phyloP scores from a whole-genome alignment of 2,329 filamentous ascomycete genomes.

The Alternaria sp. region DNA sequence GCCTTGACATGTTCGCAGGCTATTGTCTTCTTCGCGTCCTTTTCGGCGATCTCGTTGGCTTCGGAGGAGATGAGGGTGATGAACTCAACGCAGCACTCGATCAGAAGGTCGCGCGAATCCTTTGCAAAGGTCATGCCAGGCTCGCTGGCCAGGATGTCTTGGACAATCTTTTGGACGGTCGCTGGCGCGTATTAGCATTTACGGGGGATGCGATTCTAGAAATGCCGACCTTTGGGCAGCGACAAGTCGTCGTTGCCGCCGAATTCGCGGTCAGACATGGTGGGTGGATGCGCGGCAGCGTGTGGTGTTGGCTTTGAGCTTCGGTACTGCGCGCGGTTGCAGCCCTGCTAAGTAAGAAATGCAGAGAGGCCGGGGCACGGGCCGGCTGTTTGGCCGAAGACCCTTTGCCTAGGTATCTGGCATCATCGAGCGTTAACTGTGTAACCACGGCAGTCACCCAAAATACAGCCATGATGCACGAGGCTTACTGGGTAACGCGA shows the following conservation, averaged over 20 bases:
- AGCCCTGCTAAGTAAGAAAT: slow-evolving; percentile 11
- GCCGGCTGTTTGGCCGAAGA: slow-evolving; percentile 18
- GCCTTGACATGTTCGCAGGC: slow-evolving; percentile 97
- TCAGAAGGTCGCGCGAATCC: slow-evolving; percentile 91
- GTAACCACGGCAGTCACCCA: neutral
- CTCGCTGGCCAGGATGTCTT: slow-evolving; percentile 83
- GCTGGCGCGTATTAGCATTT: slow-evolving; percentile 52
- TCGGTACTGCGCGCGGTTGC: slow-evolving; percentile 2
- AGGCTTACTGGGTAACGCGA: neutral
- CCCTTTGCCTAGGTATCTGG: slow-evolving; percentile 1
- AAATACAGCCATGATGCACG: neutral
- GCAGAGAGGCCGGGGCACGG: slow-evolving; percentile 6
- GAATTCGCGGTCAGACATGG: slow-evolving; percentile 53
- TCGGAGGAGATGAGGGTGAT: slow-evolving; percentile 98
- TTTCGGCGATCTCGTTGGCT: slow-evolving; percentile 98
- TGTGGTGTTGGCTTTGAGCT: slow-evolving; percentile 13
- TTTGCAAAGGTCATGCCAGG: slow-evolving; percentile 87
- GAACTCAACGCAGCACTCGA: slow-evolving; percentile 99
- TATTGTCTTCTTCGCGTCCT: slow-evolving; percentile 99
- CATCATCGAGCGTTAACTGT: slow-evolving; percentile 1
- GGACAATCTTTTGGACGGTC: slow-evolving; percentile 83
- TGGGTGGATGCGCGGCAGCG: slow-evolving; percentile 24
- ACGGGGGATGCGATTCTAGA: neutral
- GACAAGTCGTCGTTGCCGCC: slow-evolving; percentile 53
- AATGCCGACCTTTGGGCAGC: slow-evolving; percentile 48